Base-by-base conservation (phyloP, 371 early-diverging fungal species). In the Apophysomyces elegans region DNA sequence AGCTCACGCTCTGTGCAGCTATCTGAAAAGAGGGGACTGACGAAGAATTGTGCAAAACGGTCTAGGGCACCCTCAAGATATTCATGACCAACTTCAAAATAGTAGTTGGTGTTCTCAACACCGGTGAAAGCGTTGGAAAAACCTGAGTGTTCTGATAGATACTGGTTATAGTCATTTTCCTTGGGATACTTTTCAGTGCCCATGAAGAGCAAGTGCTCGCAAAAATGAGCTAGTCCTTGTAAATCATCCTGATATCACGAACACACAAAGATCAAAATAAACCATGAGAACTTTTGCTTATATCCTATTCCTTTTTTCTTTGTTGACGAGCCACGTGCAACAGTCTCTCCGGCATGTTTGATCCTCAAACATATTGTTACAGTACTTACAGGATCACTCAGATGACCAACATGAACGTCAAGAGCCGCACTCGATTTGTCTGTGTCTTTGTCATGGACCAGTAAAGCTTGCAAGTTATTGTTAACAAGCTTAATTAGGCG, bases 171-270 rank as follows among this genome's bases (percentile, higher is more conserved):
- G 37, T 95, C 96, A 70, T 96, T 97, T 71, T 97, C 99, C 57
- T 84, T 79, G n/a, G 97, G 99, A 74, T 96, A 97, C 79, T 95
- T 92, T 67, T 87, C 78, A 8, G 85, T 87, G 46, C 88, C 88
- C 96, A 98, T 92, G 76, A 98, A 97, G 43, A 97, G 82, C 73
- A 99, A 75, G 76, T 99, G 99, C 76, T 99, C 99, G 74, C 95
- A 93, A 75, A 99, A 99, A 81, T 99, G 99, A 13, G 99, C 99
- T 64, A 99, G 78, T 0, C 99, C 99, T 70, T 91, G 93, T 41
- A 91, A 79, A 58, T 87, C 86, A 54, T 81, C 73, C 81, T 82
- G 73, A 36, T 36, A 50, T 21, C 54, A 21, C 54, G 21, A 50
- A 50, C 16, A 50, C 8, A 50, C 16, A 21, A 50, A 45, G 41